Conservation (phyloP, 768 basidiomycete species). For the Tricholoma terreum region DNA sequence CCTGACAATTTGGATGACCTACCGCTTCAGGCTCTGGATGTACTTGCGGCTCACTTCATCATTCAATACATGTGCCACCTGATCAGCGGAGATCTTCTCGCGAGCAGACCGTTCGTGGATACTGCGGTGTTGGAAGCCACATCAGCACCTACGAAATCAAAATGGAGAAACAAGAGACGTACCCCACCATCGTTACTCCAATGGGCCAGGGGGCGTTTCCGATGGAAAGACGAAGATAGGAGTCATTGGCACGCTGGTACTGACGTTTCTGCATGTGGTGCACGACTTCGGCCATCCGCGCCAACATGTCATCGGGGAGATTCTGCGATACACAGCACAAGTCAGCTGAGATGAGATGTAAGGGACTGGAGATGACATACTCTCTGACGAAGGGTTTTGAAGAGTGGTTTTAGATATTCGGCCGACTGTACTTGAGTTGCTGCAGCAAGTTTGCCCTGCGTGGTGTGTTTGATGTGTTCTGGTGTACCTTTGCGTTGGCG, state of each 20-base stretch:
- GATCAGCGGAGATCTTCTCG: constrained; percentile 96
- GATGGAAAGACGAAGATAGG: constrained; percentile 94
- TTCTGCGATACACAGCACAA: constrained; percentile 38
- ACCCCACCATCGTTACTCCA: constrained; percentile 99
- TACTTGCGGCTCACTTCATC: constrained; percentile 99
- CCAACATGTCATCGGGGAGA: constrained; percentile 80
- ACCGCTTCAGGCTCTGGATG: constrained; percentile 96
- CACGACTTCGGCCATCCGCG: constrained; percentile 88
- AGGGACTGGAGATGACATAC: constrained; percentile 44
- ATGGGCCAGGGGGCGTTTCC: constrained; percentile 99
- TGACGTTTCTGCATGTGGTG: constrained; percentile 95
- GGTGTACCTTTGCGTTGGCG: constrained; percentile 1
- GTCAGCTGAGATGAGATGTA: neutral
- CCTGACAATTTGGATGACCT: constrained; percentile 12
- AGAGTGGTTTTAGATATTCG: constrained; percentile 94
- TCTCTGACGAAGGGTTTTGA: constrained; percentile 84
- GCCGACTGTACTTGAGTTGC: constrained; percentile 95
- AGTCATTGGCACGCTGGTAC: constrained; percentile 95
- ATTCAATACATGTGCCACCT: constrained; percentile 97
- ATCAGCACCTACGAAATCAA: neutral
- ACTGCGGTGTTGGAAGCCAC: constrained; percentile 34
- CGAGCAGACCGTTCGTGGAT: constrained; percentile 98
- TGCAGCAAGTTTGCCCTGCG: constrained; percentile 90
- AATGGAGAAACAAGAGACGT: constrained; percentile 24
- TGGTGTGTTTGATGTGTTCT: constrained; percentile 86